These are phyloP conservation scores for Gracilaria domingensis DNA, from an alignment of 23 red algal genomes.

Conservation along the genomic window DNA sequence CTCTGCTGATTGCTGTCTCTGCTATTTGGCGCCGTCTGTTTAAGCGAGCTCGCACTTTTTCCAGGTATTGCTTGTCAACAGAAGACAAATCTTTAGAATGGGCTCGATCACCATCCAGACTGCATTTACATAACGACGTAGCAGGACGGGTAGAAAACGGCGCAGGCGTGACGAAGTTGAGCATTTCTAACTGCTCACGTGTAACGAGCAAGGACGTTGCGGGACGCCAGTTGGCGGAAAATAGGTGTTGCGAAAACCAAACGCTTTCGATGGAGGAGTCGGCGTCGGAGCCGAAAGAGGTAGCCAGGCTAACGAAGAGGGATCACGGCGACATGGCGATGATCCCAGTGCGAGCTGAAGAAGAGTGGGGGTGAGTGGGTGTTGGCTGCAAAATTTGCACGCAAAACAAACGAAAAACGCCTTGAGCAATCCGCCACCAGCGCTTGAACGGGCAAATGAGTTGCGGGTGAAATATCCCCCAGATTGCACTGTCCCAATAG, in stretches of 20 bases:
- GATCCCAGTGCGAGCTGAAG: not conserved
- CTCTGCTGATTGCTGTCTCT: not conserved
- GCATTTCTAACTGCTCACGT: no score
- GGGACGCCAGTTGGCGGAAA: no score
- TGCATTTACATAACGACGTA: conserved; percentile 3
- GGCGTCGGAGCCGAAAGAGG: not conserved
- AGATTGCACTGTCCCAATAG: not conserved
- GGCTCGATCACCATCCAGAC: not conserved
- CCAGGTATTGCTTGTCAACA: conserved; percentile 52
- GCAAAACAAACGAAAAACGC: not conserved
- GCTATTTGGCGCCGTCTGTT: conserved; percentile 29
- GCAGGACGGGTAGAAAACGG: not conserved
- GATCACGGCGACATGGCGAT: not conserved
- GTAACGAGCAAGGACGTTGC: no score
- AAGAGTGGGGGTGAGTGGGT: not conserved
- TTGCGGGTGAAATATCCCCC: not conserved
- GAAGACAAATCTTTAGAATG: conserved; percentile 24
- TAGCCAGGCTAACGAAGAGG: not conserved
- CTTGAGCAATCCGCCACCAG: not conserved
- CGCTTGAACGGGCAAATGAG: not conserved
- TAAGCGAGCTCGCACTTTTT: conserved; percentile 44
- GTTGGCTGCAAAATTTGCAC: not conserved
- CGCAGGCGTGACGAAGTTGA: not conserved
- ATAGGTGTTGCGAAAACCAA: not conserved
- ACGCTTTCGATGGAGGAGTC: not conserved